Base-by-base conservation (phyloP, 73 alveolate genomes). In the Tetrahymena borealis region DNA sequence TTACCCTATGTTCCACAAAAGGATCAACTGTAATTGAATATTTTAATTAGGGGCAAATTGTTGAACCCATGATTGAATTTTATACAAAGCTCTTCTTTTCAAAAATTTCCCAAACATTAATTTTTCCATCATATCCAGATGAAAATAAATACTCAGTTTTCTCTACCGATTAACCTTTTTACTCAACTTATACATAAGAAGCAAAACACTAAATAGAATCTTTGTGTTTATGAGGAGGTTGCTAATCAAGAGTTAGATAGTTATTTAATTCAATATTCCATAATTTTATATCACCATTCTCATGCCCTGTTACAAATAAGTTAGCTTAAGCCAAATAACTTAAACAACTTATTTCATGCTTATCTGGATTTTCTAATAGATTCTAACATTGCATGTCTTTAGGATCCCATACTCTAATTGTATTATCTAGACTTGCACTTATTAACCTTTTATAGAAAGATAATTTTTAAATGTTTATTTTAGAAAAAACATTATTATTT, bases 361-460 rank as follows among this genome's bases (percentile, higher is more conserved):
- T 79, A 90, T 94, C 98, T 2, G 99, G 98, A 39, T 95, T 92
- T 60, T 96, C 98, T 94, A 97, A 91, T 12, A 92, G 94, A 20
- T 94, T 90, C 3, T 94, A 94, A 35, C 96, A 90, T 28, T 95
- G 42, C 98, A 97, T 96, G 32, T 97, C 99, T 90, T 97, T 97
- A n/a, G 98, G 97, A 92, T 97, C 99, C 99, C 99, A 97, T 77
- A 97, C 95, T 91, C 98, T 94, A 37, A 97, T 97, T 7, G 99
- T 97, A 78, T 97, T 97, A 78, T 97, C 99, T 12, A 97, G 94
- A 16, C 98, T 93, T 90, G 98, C 97, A 28, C 97, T 79, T 3
- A 96, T 92, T 33, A 96, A 35, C 20, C 94, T 78, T 11, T 90
- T 90, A 90, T 90, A 37, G 4, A 90, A 90, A 33, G 33, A 90